A percentile compares a stretch with the other conserved stretches of the same genome.
phyloP scores from a whole-genome alignment of 1,284 basidiomycete species.

The Caloboletus firmus region DNA sequence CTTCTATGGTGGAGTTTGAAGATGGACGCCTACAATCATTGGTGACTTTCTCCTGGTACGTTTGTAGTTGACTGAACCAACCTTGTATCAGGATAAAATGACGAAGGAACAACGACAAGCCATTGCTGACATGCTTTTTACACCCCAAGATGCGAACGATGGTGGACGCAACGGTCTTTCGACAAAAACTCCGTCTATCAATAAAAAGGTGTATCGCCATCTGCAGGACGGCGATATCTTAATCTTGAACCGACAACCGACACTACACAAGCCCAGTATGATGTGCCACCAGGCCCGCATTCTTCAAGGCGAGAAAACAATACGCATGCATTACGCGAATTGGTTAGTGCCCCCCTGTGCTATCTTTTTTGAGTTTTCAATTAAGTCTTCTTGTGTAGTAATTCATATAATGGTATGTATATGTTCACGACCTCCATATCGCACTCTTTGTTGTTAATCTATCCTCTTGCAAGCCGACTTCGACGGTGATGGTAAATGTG shows the following conservation, averaged over 20 bases:
- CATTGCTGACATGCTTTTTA: conserved; percentile 95
- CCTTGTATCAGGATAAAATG: conserved; percentile 69
- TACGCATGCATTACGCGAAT: conserved; percentile 99
- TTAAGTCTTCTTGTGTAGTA: conserved; percentile 49
- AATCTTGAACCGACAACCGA: conserved; percentile 97
- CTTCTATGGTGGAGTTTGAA: conserved; percentile 93
- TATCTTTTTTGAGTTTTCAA: conserved; percentile 1
- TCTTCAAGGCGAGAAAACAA: conserved; percentile 95
- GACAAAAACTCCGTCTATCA: conserved; percentile 74
- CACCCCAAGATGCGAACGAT: conserved; percentile 78
- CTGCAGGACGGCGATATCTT: conserved; percentile 94
- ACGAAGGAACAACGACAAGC: conserved; percentile 88
- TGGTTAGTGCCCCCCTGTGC: conserved; percentile 57
- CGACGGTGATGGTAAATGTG: conserved; percentile 85
- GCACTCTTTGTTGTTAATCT: conserved; percentile 15
- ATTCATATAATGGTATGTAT: conserved; percentile 89
- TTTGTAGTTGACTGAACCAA: conserved; percentile 3
- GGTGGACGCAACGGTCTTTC: conserved; percentile 57
- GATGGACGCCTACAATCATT: conserved; percentile 86
- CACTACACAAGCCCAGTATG: conserved; percentile 99
- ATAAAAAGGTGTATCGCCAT: conserved; percentile 98
- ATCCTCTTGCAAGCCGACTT: conserved; percentile 77
- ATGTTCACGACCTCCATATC: conserved; percentile 5
- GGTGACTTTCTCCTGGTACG: conserved; percentile 42
- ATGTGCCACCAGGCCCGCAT: conserved; percentile 97